Evolutionary conservation across 805 yeast genomes (phyloP).

Genomic region (Kazachstania africana): DNA sequence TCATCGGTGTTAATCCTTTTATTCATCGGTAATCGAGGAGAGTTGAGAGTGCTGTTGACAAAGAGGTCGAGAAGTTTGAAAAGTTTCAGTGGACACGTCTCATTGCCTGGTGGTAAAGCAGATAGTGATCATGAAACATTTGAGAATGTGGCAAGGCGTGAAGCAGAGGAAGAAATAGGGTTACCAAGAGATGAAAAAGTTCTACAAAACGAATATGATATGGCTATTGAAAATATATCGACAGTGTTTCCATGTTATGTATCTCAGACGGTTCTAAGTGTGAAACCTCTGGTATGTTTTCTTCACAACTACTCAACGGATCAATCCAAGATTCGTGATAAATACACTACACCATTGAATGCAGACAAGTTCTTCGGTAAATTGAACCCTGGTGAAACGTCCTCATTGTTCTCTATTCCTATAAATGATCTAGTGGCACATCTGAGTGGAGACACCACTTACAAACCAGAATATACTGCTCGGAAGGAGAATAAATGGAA

Average conservation of each 20-base stretch:
- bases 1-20: slow-evolving; percentile 71
- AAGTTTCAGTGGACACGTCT: slow-evolving; percentile 79
- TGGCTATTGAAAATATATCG: slow-evolving; percentile 44
- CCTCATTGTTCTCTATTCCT: slow-evolving; percentile 62
- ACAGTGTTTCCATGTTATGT: slow-evolving; percentile 65
- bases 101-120: slow-evolving; percentile 90
- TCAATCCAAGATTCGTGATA: slow-evolving; percentile 5
- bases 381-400: slow-evolving; percentile 68
- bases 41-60: slow-evolving; percentile 67
- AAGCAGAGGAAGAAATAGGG: slow-evolving; percentile 82
- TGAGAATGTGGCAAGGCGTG: slow-evolving; percentile 69
- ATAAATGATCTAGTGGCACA: slow-evolving; percentile 40
- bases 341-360: slow-evolving; percentile 24
- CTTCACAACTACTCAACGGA: slow-evolving; percentile 26
- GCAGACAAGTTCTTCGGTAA: slow-evolving; percentile 26
- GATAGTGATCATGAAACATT: slow-evolving; percentile 56
- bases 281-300: slow-evolving; percentile 68
- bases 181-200: slow-evolving; percentile 37
- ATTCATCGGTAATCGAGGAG: slow-evolving; percentile 62
- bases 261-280: slow-evolving; percentile 72
- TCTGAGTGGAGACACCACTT: slow-evolving; percentile 1
- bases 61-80: slow-evolving; percentile 58
- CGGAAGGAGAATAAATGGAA: slow-evolving; percentile 28
- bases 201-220: slow-evolving; percentile 36
- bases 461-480: slow-evolving; percentile 24